These are phyloP conservation scores for Naganishia friedmannii DNA, from an alignment of 768 basidiomycete genomes.

Conservation along the genomic window DNA sequence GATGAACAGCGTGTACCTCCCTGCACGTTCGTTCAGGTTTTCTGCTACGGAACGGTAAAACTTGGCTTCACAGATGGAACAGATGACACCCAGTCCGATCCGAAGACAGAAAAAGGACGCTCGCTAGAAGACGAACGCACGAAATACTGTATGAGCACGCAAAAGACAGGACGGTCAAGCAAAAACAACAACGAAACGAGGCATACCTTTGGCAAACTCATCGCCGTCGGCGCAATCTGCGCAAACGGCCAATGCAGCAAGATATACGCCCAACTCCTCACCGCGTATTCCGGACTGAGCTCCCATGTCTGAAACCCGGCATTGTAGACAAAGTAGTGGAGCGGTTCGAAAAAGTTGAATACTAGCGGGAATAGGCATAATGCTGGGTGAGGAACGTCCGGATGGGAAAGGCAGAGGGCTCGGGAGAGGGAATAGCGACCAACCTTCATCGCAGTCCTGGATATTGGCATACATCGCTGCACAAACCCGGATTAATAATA, in stretches of 20 bases:
- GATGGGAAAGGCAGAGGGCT: conserved; percentile 28
- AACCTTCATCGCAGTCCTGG: conserved; percentile 95
- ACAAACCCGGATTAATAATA: conserved; percentile 73
- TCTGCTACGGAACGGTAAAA: conserved; percentile 78
- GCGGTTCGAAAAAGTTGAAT: conserved; percentile 98
- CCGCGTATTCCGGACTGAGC: conserved; percentile 80
- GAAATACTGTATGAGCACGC: not conserved
- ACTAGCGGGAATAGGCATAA: conserved; percentile 57
- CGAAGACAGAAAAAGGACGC: conserved; percentile 85
- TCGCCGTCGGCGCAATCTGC: conserved; percentile 54
- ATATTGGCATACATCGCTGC: conserved; percentile 94
- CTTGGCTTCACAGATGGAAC: conserved; percentile 71
- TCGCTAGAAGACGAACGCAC: conserved; percentile 62
- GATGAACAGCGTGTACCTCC: conserved; percentile 88
- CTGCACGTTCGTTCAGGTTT: conserved; percentile 80
- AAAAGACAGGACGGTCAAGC: not conserved
- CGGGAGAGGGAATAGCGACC: too few species aligned
- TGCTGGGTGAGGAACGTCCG: conserved; percentile 14
- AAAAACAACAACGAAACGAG: not conserved
- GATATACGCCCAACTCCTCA: conserved; percentile 93
- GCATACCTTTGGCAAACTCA: conserved; percentile 67
- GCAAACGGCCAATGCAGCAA: conserved; percentile 67
- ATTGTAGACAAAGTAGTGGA: conserved; percentile 83
- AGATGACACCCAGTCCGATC: conserved; percentile 70
- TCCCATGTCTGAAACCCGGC: conserved; percentile 99